Percentiles rank a stretch among this genome's conserved stretches.
Evolutionary conservation across 805 yeast species (phyloP).

Genomic region (Monosporozyma solicola): DNA sequence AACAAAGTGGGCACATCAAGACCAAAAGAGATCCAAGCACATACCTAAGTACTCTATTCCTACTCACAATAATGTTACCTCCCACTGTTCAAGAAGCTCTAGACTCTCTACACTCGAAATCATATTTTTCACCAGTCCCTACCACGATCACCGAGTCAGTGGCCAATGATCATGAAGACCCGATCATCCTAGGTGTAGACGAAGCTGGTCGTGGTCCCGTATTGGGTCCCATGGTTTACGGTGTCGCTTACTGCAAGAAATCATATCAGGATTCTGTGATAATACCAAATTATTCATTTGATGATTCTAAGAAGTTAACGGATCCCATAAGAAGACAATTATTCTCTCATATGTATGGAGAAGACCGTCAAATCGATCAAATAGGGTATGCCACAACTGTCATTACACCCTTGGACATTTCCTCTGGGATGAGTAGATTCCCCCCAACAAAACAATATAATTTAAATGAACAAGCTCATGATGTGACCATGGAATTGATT

Average conservation of each 20-base stretch:
- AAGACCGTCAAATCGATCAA: conserved; percentile 39
- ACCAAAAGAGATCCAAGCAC: not conserved
- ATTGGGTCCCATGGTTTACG: conserved; percentile 96
- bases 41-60: not conserved
- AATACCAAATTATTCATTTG: conserved; percentile 66
- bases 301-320: conserved; percentile 83
- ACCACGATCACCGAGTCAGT: not conserved
- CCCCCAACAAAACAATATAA: conserved; percentile 44
- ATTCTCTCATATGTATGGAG: conserved; percentile 49
- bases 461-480: conserved; percentile 93
- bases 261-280: conserved; percentile 37
- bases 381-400: conserved; percentile 86
- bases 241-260: conserved; percentile 66
- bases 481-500: conserved; percentile 77
- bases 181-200: conserved; percentile 74
- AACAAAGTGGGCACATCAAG: not conserved
- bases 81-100: conserved; percentile 23
- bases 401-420: conserved; percentile 80
- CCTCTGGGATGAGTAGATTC: conserved; percentile 77
- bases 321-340: conserved; percentile 59
- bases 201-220: conserved; percentile 99
- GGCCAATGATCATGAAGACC: conserved; percentile 15
- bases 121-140: conserved; percentile 47
- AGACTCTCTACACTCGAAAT: conserved; percentile 31
- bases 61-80: conserved; percentile 13